Base-by-base conservation (phyloP, 305 asterid genomes). In the Fraxinus sp. region DNA sequence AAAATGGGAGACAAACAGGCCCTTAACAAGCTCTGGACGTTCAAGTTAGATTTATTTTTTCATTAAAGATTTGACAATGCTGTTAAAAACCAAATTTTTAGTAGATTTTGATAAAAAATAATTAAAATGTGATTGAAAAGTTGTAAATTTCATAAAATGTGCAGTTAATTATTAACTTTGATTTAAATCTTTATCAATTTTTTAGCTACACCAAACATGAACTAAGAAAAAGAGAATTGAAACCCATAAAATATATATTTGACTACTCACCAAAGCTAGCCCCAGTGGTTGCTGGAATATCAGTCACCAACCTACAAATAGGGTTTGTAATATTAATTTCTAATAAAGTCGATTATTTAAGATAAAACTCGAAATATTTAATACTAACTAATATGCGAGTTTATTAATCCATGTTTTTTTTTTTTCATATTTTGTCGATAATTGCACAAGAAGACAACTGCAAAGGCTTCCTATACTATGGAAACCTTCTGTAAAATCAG, bases 241-340 rank as follows among this genome's bases (percentile, higher is more conserved):
- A 55, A n/a, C 66, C 9, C 10, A 5, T 5, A n/a, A 55, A 55
- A 55, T n/a, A 5, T 9, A 75, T 22, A 9, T 75, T 75, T 5
- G 43, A 74, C 7, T 3, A 83, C 88, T 82, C 52, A 90, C 93
- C 93, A 71, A 90, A 90, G 30, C 79, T 84, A 30, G 78, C 91
- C 59, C 88, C 90, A 5, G 93, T 90, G 2, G 93, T 86, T 36
- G 83, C 93, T 9, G 93, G 93, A 83, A 90, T 90, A 86, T 90
- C 93, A 32, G 93, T 90, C 49, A 90, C 93, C 85, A 90, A 35
- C 93, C 93, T 90, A 74, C 35, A 75, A 33, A 77, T 35, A 16
- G 9, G 24, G 64, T 55, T 55, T n/a, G 64, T n/a, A 22, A 1
- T 55, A 55, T 55, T 1, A 52, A 0, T 16, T 52, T 52, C 18